Evolutionary conservation across 306 rosid genomes (phyloP), one percentile per base, ranked within the genome.

Genomic region (Glycine soja): DNA sequence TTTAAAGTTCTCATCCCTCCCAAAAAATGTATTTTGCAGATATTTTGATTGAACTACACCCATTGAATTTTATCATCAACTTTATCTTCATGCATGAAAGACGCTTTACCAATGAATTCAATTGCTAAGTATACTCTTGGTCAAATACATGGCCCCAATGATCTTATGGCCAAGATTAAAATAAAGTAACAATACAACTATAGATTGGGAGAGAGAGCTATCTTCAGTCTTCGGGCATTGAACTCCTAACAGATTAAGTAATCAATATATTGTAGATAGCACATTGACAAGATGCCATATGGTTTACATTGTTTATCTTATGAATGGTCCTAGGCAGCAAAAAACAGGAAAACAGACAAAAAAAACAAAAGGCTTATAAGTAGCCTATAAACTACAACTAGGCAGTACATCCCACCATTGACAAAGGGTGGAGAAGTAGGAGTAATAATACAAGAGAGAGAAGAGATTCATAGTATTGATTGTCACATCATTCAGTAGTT

Each of bases 231-330:
- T 72, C 80, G 86, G 80, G 45, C 82, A 80, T 64, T 72, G 82
- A 83, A 73, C 74, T 88, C 86, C 90, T 86, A 87, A 79, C 65
- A 78, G 79, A 57, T 72, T 78, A 81, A 80, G 83, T 86, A 84
- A 77, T 46, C 86, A 71, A 85, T 62, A 85, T 81, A 80, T 74
- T 90, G 77, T 70, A 79, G 78, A 74, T 66, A 88, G 70, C 72
- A 73, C 83, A 68, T 40, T 74, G 80, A 63, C 78, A 69, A 80
- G 74, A 70, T 82, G 76, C 78, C 77, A 79, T 77, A 77, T 89
- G 87, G 87, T 88, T 88, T 85, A 90, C 92, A 90, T 42, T 88
- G 89, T 86, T 84, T 57, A 82, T 83, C 90, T 90, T 88, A 88
- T 84, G 78, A 74, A 87, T 56, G 47, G 86, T 81, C 79, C 83